Evolutionary conservation across 2,329 filamentous ascomycete genomes (phyloP), one percentile per base, ranked within the genome.

Genomic region (Fusarium agapanthi): DNA sequence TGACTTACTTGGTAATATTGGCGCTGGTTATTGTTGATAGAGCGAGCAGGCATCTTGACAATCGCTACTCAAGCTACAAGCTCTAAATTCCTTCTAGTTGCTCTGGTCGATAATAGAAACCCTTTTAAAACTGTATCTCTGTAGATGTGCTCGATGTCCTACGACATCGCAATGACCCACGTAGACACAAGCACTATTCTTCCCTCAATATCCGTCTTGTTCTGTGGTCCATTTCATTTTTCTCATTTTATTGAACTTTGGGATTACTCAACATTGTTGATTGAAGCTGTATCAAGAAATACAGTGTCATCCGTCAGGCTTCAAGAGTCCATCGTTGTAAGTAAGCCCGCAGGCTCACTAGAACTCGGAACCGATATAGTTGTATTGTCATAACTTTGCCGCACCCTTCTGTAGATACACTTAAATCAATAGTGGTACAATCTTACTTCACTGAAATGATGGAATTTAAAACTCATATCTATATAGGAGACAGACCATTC

Each of bases 101-200:
- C 2, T 26, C 13, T 15, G 10, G 18, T 15, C n/a, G 13, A 26
- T 12, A 22, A 26, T 35, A 22, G 2, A 2, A 20, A 0, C 3
- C 3, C 7, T 20, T 20, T 26, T 1, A 26, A 4, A 20, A 15
- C 2, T 26, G 9, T 2, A 12, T 35, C 18, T 20, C 13, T 12
- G 9, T 22, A 20, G n/a, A n/a, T 51, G 6, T 51, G 48, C 3
- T 35, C n/a, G 5, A 51, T 35, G 13, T 51, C 13, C 18, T n/a
- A 20, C 15, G 6, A 7, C 15, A 32, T 14, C 7, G 22, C 15
- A 9, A 32, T 2, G 14, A 20, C 7, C 16, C 30, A 24, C 16
- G 20, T 34, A 0, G 30, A 20, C 30, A 1, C 16, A 34, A 45
- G n/a, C 47, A 50, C 24, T 50, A 24, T 50, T 34, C 30, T 26